Evolutionary conservation across 2,329 filamentous ascomycete genomes (phyloP).

Genomic region (Xylaria sp.): DNA sequence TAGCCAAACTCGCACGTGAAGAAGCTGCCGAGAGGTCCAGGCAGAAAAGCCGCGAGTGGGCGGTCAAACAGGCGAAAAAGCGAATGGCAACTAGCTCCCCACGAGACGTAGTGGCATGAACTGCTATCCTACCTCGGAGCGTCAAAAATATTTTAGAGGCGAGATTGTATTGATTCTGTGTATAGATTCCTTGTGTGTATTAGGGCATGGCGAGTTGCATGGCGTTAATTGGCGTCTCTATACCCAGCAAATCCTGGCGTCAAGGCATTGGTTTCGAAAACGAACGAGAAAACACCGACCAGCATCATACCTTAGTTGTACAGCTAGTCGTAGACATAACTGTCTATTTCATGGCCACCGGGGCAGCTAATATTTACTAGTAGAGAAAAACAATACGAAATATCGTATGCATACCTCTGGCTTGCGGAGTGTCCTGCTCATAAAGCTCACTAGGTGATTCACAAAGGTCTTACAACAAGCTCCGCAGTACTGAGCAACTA

Average conservation of each 20-base stretch:
- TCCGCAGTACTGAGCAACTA: not conserved
- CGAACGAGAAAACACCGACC: not conserved
- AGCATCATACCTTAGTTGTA: conserved; percentile 17
- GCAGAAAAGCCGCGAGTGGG: conserved; percentile 70
- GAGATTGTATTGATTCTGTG: conserved; percentile 41
- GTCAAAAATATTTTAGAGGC: conserved; percentile 4
- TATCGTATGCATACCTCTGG: not conserved
- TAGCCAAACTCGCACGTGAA: conserved; percentile 66
- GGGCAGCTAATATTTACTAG: conserved; percentile 10
- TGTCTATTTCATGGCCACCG: conserved; percentile 12
- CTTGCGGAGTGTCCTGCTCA: not conserved
- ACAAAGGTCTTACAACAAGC: not conserved
- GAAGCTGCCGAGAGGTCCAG: conserved; percentile 71
- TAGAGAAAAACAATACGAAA: not conserved
- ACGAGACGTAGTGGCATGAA: conserved; percentile 40
- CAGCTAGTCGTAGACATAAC: conserved; percentile 7
- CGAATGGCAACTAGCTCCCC: conserved; percentile 46
- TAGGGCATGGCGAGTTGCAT: conserved; percentile 17
- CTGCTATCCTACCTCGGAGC: not conserved
- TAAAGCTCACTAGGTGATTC: not conserved
- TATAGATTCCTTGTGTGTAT: conserved; percentile 22
- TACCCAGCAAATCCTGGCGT: conserved; percentile 30
- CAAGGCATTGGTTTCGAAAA: conserved; percentile 11
- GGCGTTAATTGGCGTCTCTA: conserved; percentile 32
- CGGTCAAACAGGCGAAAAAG: conserved; percentile 65